A percentile compares a stretch with the other conserved stretches of the same genome.
phyloP scores from a whole-genome alignment of 345 rosid genomes.

The Bruguiera sexangula region DNA sequence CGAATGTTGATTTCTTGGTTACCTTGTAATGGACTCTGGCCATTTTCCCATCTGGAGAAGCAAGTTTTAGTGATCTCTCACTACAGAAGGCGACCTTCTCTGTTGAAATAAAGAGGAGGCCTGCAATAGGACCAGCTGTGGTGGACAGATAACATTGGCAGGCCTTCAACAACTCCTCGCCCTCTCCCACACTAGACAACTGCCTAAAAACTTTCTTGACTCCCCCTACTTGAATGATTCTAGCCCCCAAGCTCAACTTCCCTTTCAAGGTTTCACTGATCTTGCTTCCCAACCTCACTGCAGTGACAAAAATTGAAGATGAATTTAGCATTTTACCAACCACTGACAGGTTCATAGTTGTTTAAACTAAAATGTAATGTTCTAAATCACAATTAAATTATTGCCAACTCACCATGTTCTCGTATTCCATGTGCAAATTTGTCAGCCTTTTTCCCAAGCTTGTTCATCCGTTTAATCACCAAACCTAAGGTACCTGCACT shows the following conservation, averaged over 20 bases:
- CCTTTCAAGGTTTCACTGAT: conserved; percentile 44
- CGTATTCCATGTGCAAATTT: conserved; percentile 43
- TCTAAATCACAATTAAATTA: not conserved
- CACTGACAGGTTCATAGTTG: not conserved
- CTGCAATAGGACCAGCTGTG: conserved; percentile 47
- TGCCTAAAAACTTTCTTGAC: conserved; percentile 40
- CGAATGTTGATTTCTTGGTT: not conserved
- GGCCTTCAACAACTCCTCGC: conserved; percentile 42
- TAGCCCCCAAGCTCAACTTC: conserved; percentile 46
- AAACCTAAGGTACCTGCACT: conserved; percentile 36
- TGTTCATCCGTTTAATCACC: conserved; percentile 42
- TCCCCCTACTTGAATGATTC: conserved; percentile 44
- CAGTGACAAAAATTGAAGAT: conserved; percentile 1
- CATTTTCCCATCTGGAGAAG: conserved; percentile 31
- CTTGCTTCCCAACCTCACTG: conserved; percentile 41
- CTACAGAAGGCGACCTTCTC: conserved; percentile 44
- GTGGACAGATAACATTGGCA: conserved; percentile 50
- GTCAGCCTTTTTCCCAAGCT: conserved; percentile 43
- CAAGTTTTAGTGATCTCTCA: conserved; percentile 40
- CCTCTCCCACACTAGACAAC: conserved; percentile 34
- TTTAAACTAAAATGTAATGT: not conserved
- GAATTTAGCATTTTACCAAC: not conserved
- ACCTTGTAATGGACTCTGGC: conserved; percentile 42
- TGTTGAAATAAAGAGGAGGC: conserved; percentile 48
- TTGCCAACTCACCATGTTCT: conserved; percentile 46